These are phyloP conservation scores for Blastocystis sp. DNA, from an alignment of 352 stramenopile genomes.

Conservation along the genomic window DNA sequence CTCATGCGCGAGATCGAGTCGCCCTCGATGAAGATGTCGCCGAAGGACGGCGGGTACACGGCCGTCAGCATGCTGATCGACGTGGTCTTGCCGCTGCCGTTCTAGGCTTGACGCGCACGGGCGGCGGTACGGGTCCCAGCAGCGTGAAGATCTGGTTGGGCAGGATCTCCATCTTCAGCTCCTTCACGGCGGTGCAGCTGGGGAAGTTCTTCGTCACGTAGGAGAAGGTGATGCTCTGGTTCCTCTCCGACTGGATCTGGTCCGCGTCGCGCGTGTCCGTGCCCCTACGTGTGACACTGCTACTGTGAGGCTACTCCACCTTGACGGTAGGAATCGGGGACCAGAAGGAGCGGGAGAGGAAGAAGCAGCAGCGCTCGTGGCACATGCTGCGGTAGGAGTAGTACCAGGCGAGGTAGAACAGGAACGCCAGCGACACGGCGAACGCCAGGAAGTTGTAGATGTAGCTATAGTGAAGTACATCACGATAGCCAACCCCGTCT, in stretches of 20 bases:
- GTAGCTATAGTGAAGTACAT: neutral
- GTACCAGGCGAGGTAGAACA: conserved; percentile 42
- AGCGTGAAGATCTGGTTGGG: conserved; percentile 59
- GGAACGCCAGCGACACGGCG: neutral
- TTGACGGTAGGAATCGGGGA: neutral
- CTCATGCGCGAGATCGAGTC: neutral
- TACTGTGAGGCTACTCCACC: neutral
- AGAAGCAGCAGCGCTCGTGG: conserved; percentile 13
- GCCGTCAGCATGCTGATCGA: conserved; percentile 64
- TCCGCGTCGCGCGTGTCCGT: conserved; percentile 25
- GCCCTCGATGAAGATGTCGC: conserved; percentile 66
- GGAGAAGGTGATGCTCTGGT: conserved; percentile 37
- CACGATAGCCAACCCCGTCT: neutral
- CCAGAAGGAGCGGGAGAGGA: neutral
- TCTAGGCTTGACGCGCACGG: conserved; percentile 1
- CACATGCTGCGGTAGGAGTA: conserved; percentile 21
- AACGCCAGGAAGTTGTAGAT: neutral
- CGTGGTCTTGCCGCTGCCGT: conserved; percentile 69
- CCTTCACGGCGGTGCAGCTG: conserved; percentile 47
- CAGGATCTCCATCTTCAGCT: conserved; percentile 41
- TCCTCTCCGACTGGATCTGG: neutral
- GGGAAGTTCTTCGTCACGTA: conserved; percentile 27
- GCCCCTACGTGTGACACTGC: neutral
- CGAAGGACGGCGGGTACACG: conserved; percentile 42
- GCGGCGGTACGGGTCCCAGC: neutral